phyloP scores from a whole-genome alignment of 1,284 basidiomycete species.

The Rhodotorula sp. region DNA sequence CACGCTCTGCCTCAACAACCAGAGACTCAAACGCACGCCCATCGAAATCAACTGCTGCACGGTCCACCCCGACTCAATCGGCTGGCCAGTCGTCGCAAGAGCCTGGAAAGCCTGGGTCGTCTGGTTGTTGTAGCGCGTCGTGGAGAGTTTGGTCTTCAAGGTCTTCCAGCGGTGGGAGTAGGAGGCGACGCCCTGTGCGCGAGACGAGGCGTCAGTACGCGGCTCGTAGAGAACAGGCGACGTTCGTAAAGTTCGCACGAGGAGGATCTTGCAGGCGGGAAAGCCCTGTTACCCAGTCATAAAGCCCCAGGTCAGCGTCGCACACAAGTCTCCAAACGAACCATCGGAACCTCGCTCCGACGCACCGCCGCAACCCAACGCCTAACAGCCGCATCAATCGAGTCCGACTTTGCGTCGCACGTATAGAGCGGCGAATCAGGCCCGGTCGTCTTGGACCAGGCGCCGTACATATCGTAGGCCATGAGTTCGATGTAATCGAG shows the following conservation, averaged over 20 bases:
- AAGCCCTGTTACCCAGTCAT: slow-evolving; percentile 7
- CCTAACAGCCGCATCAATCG: slow-evolving; percentile 2
- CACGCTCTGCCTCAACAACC: background rate
- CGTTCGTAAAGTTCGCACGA: slow-evolving; percentile 6
- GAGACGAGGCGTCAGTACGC: background rate
- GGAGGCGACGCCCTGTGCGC: slow-evolving; percentile 17
- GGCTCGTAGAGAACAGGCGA: background rate
- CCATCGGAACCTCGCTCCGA: background rate
- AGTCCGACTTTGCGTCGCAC: slow-evolving; percentile 10
- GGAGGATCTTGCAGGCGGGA: slow-evolving; percentile 24
- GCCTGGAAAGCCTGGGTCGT: slow-evolving; percentile 22
- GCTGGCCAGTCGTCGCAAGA: background rate
- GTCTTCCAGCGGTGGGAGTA: slow-evolving; percentile 28
- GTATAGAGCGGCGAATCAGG: slow-evolving; percentile 19
- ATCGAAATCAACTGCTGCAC: background rate
- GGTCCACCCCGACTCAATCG: background rate
- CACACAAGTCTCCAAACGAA: too few relatives aligned
- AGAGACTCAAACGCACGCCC: background rate
- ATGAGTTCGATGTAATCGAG: slow-evolving; percentile 18
- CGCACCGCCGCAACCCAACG: slow-evolving; percentile 9
- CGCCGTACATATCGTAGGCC: slow-evolving; percentile 25
- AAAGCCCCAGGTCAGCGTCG: too few relatives aligned
- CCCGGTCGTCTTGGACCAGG: slow-evolving; percentile 14
- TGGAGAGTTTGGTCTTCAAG: slow-evolving; percentile 8
- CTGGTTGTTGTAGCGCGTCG: slow-evolving; percentile 11